Base-by-base conservation (phyloP, 2,329 filamentous ascomycete genomes). In the Fusarium torulosum region DNA sequence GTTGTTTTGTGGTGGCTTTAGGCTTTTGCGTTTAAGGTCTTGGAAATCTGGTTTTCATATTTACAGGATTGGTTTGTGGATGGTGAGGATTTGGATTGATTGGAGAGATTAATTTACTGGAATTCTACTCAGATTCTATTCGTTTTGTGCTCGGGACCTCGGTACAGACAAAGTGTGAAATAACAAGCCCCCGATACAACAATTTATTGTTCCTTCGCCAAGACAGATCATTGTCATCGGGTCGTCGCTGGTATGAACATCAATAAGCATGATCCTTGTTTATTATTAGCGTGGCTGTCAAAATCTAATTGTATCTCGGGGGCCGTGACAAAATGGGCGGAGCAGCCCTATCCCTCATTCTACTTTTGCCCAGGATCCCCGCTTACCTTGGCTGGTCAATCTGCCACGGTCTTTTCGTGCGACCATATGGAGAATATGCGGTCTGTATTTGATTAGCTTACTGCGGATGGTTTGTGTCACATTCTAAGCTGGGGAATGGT, bases 361-460 rank as follows among this genome's bases (percentile, higher is more conserved):
- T 20, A 44, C 53, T 55, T 41, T 41, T 51, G 53, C 35, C 17
- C 35, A 55, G 35, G 35, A 8, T 23, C 50, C 19, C 20, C 8
- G 35, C 35, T 37, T 37, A 37, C n/a, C 15, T 40, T 20, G 10
- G 20, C 33, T 20, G 3, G 20, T n/a, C 7, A 8, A 6, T 23
- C 19, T 19, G 19, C 20, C 4, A 29, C 11, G 20, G 25, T 8
- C 9, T 14, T 9, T 13, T 46, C 9, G 45, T 15, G 35, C 27
- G 19, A 14, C 14, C 9, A 53, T 25, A 40, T n/a, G 7, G 17
- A 20, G 19, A 41, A 35, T 14, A 25, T 25, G 25, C 25, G 25
- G 25, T 25, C 19, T 8, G 8, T 17, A 37, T 33, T 23, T 5
- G 1, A 1, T 54, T 42, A 60, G 53, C 60, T 65, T 49, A 65